Evolutionary conservation across 257 asterid genomes (phyloP), one percentile per base, ranked within the genome.

Genomic region (Capsicum chinense): DNA sequence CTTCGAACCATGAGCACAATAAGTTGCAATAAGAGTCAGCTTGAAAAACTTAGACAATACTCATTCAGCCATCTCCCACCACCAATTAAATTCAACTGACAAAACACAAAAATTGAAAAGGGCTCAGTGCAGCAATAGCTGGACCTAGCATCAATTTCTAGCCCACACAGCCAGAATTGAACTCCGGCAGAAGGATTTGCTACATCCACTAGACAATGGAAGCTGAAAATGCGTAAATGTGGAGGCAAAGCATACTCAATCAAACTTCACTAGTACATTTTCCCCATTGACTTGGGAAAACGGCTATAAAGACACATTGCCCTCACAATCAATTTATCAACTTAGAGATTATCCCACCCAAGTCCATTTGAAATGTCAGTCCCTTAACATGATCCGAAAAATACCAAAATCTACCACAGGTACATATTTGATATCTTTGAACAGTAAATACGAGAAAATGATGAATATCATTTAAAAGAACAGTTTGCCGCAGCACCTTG

Each of bases 1-100:
- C 9, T 62, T 79, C 59, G 26, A 73, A 42, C 58, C 57, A 86
- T 79, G 83, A 81, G 63, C 79, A 56, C 79, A 50, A 48, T 74
- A 14, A 52, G 48, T 78, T 78, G 82, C 80, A 74, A 12, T 12
- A 48, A 12, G 44, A 50, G 42, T 19, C 80, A 74, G 60, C 82
- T 54, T 26, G 26, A 54, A 15, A 14, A 54, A 78, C 64, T 54
- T 26, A 78, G 50, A 54, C 82, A 26, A 47, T 33, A 26, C 35
- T 26, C 44, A 54, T 8, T 76, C 48, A 3, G 5, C 33, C 64
- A 78, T 54, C 50, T 33, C 82, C 47, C 78, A 73, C 63, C 78
- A 73, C 56, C 37, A 56, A 79, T 17, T 56, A 26, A 39, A 67
- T 58, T 16, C 52, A 69, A 17, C 42, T 62, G 76, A 54, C 21